These are phyloP conservation scores for Sporisorium exsertum DNA, from an alignment of 1,284 basidiomycete genomes.

Conservation along the genomic window DNA sequence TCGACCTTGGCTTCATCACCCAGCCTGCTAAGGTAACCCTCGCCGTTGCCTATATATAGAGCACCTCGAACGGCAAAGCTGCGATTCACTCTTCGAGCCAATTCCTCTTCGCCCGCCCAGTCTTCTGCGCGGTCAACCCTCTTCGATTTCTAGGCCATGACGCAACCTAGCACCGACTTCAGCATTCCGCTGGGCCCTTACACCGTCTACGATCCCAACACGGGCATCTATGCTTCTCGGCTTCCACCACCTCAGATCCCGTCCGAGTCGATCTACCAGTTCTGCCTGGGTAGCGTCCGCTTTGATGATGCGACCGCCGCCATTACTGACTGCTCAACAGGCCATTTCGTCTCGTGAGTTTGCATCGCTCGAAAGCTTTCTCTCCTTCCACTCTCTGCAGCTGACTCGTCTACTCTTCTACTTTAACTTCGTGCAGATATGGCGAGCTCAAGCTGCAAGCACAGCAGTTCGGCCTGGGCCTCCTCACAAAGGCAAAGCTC, in stretches of 20 bases:
- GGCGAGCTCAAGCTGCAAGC: constrained; percentile 46
- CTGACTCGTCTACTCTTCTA: no score
- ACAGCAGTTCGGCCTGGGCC: constrained; percentile 43
- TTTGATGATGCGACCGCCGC: constrained; percentile 28
- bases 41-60: background rate
- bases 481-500: constrained; percentile 39
- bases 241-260: constrained; percentile 21
- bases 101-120: no score
- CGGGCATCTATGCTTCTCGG: constrained; percentile 22
- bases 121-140: background rate
- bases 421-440: constrained; percentile 7
- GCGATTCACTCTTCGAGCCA: background rate
- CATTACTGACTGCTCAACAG: constrained; percentile 28
- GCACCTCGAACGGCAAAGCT: no score
- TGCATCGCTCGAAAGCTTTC: background rate
- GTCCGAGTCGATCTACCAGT: constrained; percentile 17
- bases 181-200: constrained; percentile 16
- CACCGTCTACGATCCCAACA: constrained; percentile 19
- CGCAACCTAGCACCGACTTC: background rate
- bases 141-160: background rate
- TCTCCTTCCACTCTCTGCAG: background rate
- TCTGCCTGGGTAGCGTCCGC: constrained; percentile 21
- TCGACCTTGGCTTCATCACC: no score
- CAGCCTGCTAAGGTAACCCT: no score
- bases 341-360: constrained; percentile 26